Percentiles rank a stretch among this genome's conserved stretches.
Evolutionary conservation across 164 flowering plant species (phyloP).

Genomic region (Vitis labrusca): DNA sequence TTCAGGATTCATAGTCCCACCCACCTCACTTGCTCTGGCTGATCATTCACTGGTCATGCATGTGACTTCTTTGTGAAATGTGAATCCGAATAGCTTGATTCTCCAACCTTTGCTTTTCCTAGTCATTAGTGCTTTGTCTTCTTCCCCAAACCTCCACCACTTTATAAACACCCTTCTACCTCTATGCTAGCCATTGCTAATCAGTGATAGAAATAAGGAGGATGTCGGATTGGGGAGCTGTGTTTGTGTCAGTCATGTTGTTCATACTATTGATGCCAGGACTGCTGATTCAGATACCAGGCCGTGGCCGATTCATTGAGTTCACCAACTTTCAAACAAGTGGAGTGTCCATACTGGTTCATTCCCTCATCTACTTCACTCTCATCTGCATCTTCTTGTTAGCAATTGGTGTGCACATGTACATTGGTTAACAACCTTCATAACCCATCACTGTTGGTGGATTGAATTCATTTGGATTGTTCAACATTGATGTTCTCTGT

Average conservation of each 20-base stretch:
- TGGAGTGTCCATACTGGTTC: slow-evolving; percentile 54
- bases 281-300: slow-evolving; percentile 60
- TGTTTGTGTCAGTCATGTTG: slow-evolving; percentile 59
- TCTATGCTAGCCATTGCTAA: neutral
- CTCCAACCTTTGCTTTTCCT: slow-evolving; percentile 18
- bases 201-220: neutral
- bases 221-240: slow-evolving; percentile 79
- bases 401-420: slow-evolving; percentile 53
- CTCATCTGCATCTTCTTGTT: slow-evolving; percentile 61
- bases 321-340: slow-evolving; percentile 68
- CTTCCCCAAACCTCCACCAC: slow-evolving; percentile 1
- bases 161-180: neutral
- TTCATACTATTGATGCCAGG: slow-evolving; percentile 68
- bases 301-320: slow-evolving; percentile 39
- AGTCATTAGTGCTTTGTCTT: slow-evolving; percentile 11
- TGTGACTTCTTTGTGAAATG: slow-evolving; percentile 6
- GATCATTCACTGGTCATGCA: slow-evolving; percentile 1
- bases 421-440: slow-evolving; percentile 34
- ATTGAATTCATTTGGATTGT: neutral
- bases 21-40: no score
- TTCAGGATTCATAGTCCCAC: no score
- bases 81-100: slow-evolving; percentile 35
- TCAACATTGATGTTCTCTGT: neutral
- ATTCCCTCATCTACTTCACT: slow-evolving; percentile 57
- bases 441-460: neutral